Conservation (phyloP, 2,329 filamentous ascomycete genomes). For the Arthrobotrys pseudoclavata region DNA sequence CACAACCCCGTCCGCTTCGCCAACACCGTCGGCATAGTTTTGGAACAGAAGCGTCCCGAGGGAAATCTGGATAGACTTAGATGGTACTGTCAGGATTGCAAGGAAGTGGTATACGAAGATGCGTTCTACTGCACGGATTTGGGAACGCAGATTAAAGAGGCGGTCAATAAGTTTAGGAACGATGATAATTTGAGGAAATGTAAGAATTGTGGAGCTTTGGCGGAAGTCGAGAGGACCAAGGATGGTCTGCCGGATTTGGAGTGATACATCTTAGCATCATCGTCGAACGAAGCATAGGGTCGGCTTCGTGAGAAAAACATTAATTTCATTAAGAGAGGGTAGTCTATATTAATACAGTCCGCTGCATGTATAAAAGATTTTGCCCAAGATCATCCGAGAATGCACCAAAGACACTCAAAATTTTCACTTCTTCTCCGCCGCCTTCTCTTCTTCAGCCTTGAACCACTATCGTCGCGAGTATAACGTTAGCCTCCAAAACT, state of each 20-base stretch:
- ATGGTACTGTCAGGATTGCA: conserved; percentile 87
- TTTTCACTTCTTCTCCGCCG: conserved; percentile 9
- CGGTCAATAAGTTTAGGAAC: conserved; percentile 83
- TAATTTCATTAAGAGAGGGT: conserved; percentile 35
- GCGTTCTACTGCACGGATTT: conserved; percentile 89
- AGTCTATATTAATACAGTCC: conserved; percentile 54
- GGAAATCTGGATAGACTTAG: conserved; percentile 81
- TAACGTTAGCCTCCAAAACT: conserved; percentile 19
- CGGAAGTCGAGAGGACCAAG: conserved; percentile 65
- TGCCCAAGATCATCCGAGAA: conserved; percentile 19
- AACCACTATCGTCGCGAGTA: conserved; percentile 39
- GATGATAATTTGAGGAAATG: conserved; percentile 81
- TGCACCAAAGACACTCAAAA: conserved; percentile 11
- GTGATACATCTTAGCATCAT: background rate
- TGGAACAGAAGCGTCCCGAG: conserved; percentile 84
- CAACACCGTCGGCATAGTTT: conserved; percentile 88
- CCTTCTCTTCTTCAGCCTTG: conserved; percentile 45
- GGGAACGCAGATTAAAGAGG: conserved; percentile 93
- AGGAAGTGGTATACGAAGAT: conserved; percentile 83
- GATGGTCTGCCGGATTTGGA: conserved; percentile 25
- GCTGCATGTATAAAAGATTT: conserved; percentile 19
- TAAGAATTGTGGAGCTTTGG: conserved; percentile 79
- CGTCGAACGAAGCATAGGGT: background rate
- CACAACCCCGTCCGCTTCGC: conserved; percentile 96
- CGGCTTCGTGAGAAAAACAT: conserved; percentile 7